Base-by-base conservation (phyloP, 257 asterid genomes). In the Mentha longifolia region DNA sequence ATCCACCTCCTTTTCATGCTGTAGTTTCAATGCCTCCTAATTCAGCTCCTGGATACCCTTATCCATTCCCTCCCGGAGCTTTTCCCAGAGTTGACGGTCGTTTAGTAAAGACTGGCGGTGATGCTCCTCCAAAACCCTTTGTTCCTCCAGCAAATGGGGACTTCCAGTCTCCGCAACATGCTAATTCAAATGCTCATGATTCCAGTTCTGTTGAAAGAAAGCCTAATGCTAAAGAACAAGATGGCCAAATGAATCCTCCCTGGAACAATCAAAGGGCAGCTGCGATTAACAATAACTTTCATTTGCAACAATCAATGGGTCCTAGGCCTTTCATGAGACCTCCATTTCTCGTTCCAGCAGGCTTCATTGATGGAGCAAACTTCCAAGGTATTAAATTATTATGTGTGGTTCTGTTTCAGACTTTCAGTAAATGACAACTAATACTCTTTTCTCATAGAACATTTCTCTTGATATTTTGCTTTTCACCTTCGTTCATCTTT, bases 291-390 rank as follows among this genome's bases (percentile, higher is more conserved):
- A 83, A 80, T 64, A 81, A 78, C 77, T 64, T 87, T 58, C 82
- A 78, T 73, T 33, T 77, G 52, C 97, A 81, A 70, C 93, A 80
- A 77, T 70, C 77, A 55, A 77, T 79, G 87, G 91, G 86, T n/a
- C 87, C 85, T 47, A 88, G 89, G 72, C 85, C 88, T 83, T 85
- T 83, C 68, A 33, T 74, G 22, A 81, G 93, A 73, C 88, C 92
- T 77, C 81, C 89, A 28, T 81, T 78, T 82, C 77, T 77, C 14
- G 90, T 79, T 71, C 89, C 87, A 35, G 67, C 87, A 6, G 85
- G 88, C 35, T 88, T 81, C 67, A 68, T 84, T 66, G 88, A 88
- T 58, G 92, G 92, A 58, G 70, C 83, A 56, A 81, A 79, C 70
- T 81, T 83, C 57, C 80, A 84, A 72, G 96, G 98, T 89, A 88